Evolutionary conservation across 345 rosid species (phyloP), one percentile per base, ranked within the genome.

Genomic region (Toxicodendron radicans): DNA sequence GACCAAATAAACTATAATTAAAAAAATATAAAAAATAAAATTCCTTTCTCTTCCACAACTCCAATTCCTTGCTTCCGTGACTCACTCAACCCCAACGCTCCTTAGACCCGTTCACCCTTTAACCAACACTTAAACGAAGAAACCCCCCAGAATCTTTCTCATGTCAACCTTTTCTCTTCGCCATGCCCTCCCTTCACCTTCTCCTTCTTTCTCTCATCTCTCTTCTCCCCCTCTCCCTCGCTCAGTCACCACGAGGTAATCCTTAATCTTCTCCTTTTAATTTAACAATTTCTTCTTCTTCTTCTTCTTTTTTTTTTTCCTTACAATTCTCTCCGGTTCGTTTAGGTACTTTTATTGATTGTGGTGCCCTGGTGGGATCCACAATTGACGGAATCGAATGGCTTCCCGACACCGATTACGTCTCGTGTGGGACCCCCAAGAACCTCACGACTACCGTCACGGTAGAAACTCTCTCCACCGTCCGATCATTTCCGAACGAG

Each of bases 401-500:
- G 98, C 74, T 77, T 30, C 81, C 97, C 5, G 98, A 95, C 81
- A 65, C 59, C 30, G 73, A 35, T 32, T 84, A 81, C 77, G 41
- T 88, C 73, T 71, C 86, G 38, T 1, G 72, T 4, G 98, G 98
- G 64, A 76, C 86, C 32, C 18, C 91, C 0, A 87, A 64, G 75
- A 87, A 64, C 78, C 53, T 95, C 52, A 20, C 89, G 0, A 27
- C n/a, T 5, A 60, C 75, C 9, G 84, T 72, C 17, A 78, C 63
- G 11, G 58, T 61, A 56, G 81, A 80, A 1, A 70, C 66, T 49
- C 86, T 93, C 75, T 79, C 85, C n/a, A 91, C 94, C 74, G 89
- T 90, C 68, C 89, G 97, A 66, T 91, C 99, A 23, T 95, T 93
- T 71, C 98, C 98, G 46, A 73, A 58, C 73, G 79, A 58, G 35